A percentile compares a stretch with the other conserved stretches of the same genome.
phyloP scores from a whole-genome alignment of 768 basidiomycete species.

The Chiua virens region DNA sequence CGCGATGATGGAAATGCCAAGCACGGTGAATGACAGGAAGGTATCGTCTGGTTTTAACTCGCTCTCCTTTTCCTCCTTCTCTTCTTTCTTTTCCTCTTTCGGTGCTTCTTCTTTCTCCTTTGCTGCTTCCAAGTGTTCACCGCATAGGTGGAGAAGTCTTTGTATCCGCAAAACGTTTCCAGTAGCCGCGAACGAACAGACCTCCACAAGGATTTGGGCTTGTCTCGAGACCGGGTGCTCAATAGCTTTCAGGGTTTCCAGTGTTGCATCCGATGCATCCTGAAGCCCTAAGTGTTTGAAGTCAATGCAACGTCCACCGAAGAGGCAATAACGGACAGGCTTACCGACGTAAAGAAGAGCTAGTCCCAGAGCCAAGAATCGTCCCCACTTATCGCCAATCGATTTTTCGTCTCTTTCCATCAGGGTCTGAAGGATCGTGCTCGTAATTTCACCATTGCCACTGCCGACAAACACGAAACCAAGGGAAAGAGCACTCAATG shows the following conservation, averaged over 20 bases:
- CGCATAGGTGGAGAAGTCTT: slow-evolving; percentile 88
- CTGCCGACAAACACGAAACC: slow-evolving; percentile 97
- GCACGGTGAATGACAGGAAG: slow-evolving; percentile 89
- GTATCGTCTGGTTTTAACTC: slow-evolving; percentile 62
- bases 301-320: slow-evolving; percentile 7
- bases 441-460: slow-evolving; percentile 89
- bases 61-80: slow-evolving; percentile 58
- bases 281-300: slow-evolving; percentile 65
- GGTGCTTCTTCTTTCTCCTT: slow-evolving; percentile 37
- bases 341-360: slow-evolving; percentile 89
- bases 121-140: slow-evolving; percentile 74
- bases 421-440: slow-evolving; percentile 84
- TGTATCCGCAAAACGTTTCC: slow-evolving; percentile 95
- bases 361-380: slow-evolving; percentile 87
- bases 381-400: slow-evolving; percentile 90
- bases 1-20: slow-evolving; percentile 91
- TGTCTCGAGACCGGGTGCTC: slow-evolving; percentile 90
- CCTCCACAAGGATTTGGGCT: slow-evolving; percentile 88
- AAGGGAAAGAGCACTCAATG: slow-evolving; percentile 82
- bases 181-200: slow-evolving; percentile 92
- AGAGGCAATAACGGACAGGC: slow-evolving; percentile 16
- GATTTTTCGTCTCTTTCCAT: slow-evolving; percentile 80
- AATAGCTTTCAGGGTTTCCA: slow-evolving; percentile 91
- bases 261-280: slow-evolving; percentile 90
- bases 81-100: slow-evolving; percentile 47